Base-by-base conservation (phyloP, 257 asterid species). In the Craterostigma plantagineum region DNA sequence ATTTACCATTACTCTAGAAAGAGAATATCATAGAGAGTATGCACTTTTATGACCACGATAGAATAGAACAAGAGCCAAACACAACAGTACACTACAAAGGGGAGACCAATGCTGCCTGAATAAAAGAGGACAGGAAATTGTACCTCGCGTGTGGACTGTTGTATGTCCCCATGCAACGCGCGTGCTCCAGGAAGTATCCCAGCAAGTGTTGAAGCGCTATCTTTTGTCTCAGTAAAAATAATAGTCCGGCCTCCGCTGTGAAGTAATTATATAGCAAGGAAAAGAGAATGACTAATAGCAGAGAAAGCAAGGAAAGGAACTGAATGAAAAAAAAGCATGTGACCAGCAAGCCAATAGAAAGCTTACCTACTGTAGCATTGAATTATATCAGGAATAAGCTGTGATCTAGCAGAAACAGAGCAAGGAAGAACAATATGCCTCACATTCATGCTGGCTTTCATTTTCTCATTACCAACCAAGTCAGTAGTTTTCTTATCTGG, bases 121-220 rank as follows among this genome's bases (percentile, higher is more conserved):
- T 8, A 50, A 2, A 34, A 17, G 33, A 4, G 16, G 7, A 18
- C 42, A 9, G 15, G 27, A 18, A 54, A 23, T 27, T 42, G 59
- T 61, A 79, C 99, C 90, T 90, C 99, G 49, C 99, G 95, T 45
- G 91, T 86, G 10, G 83, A 53, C 66, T 90, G 99, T 16, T 90
- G 95, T 55, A 90, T 90, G 65, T 90, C 99, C 11, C 99, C 95
- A 59, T 90, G 99, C 70, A 90, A 66, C 11, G 99, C 92, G 48
- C 94, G 90, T 42, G 99, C 84, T 38, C 92, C 99, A 44, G 83
- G 96, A 71, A 90, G 81, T 23, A 77, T 35, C 35, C 94, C 91
- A 63, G 99, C 73, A 55, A 90, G 92, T 45, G 91, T 76, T 14
- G 95, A 83, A 53, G 94, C 94, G 35, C 65, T 54, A 33, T 76